These are phyloP conservation scores for Ogataea naganishii DNA, from an alignment of 805 yeast species.

Conservation along the genomic window DNA sequence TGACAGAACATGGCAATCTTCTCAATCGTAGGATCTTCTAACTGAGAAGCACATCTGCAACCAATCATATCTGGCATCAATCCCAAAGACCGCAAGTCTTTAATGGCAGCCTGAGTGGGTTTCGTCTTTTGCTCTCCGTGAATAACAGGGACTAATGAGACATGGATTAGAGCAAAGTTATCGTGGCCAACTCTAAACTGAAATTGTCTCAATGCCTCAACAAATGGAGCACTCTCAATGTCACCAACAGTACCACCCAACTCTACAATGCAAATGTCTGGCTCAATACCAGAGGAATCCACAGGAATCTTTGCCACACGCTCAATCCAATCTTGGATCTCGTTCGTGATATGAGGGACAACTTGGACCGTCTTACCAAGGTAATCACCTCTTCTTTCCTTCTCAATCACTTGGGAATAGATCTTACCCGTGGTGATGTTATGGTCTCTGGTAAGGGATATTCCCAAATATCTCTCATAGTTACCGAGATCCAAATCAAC, in stretches of 20 bases:
- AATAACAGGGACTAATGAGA: slow-evolving; percentile 93
- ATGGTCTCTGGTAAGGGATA: slow-evolving; percentile 88
- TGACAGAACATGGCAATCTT: slow-evolving; percentile 99
- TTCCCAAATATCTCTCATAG: slow-evolving; percentile 92
- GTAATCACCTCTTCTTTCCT: slow-evolving; percentile 94
- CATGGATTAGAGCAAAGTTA: slow-evolving; percentile 93
- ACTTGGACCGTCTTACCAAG: slow-evolving; percentile 99
- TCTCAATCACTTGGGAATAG: slow-evolving; percentile 87
- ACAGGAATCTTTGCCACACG: slow-evolving; percentile 87
- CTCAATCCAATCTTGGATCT: slow-evolving; percentile 98
- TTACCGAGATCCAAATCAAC: slow-evolving; percentile 97
- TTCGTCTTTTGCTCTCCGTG: slow-evolving; percentile 99
- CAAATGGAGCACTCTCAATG: slow-evolving; percentile 97
- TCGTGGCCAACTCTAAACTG: slow-evolving; percentile 94
- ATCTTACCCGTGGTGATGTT: slow-evolving; percentile 98
- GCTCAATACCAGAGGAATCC: slow-evolving; percentile 77
- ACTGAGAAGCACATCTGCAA: slow-evolving; percentile 83
- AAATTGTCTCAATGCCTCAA: slow-evolving; percentile 97
- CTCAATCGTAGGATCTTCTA: slow-evolving; percentile 79
- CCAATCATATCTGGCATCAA: slow-evolving; percentile 95
- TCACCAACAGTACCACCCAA: slow-evolving; percentile 99
- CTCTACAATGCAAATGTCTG: slow-evolving; percentile 95
- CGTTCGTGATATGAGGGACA: slow-evolving; percentile 95
- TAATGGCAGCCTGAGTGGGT: slow-evolving; percentile 98
- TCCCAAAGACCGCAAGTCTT: slow-evolving; percentile 92